These are phyloP conservation scores for Rhizopogon vesiculosus DNA, from an alignment of 768 basidiomycete species.

Conservation along the genomic window DNA sequence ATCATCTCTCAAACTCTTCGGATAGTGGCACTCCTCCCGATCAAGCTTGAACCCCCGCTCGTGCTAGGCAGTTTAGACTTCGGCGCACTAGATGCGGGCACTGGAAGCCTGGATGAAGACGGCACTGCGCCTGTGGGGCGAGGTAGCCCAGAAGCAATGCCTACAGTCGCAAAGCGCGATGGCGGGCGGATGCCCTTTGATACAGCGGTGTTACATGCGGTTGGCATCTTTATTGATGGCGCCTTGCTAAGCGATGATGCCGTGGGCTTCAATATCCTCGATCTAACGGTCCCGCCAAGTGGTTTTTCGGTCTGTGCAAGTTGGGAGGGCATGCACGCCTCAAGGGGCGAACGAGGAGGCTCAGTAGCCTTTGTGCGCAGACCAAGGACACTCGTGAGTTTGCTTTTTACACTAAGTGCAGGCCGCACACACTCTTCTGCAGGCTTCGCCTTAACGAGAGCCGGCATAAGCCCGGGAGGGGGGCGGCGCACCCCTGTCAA, in stretches of 20 bases:
- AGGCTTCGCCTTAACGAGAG: not conserved
- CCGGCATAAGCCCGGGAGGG: slow-evolving; percentile 12
- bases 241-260: slow-evolving; percentile 4
- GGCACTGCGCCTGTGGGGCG: not conserved
- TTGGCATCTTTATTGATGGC: not conserved
- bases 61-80: slow-evolving; percentile 3
- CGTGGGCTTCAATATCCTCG: slow-evolving; percentile 4
- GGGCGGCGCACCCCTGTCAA: slow-evolving; percentile 24
- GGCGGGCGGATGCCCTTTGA: slow-evolving; percentile 5
- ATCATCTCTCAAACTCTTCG: not conserved
- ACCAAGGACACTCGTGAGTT: slow-evolving; percentile 7
- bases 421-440: not conserved
- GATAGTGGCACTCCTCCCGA: slow-evolving; percentile 4
- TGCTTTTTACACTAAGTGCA: slow-evolving; percentile 4
- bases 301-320: not conserved
- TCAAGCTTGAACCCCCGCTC: not conserved
- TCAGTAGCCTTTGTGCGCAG: not conserved
- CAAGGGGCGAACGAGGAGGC: not conserved
- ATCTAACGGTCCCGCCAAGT: not conserved
- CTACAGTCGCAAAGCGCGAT: slow-evolving; percentile 4
- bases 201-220: not conserved
- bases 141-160: slow-evolving; percentile 3
- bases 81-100: slow-evolving; percentile 2
- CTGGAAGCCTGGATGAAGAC: slow-evolving; percentile 10
- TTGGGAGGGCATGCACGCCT: not conserved